Percentiles rank a stretch among this genome's conserved stretches.
Evolutionary conservation across 768 basidiomycete genomes (phyloP).

Genomic region (Cantharellus cinnabarinus): DNA sequence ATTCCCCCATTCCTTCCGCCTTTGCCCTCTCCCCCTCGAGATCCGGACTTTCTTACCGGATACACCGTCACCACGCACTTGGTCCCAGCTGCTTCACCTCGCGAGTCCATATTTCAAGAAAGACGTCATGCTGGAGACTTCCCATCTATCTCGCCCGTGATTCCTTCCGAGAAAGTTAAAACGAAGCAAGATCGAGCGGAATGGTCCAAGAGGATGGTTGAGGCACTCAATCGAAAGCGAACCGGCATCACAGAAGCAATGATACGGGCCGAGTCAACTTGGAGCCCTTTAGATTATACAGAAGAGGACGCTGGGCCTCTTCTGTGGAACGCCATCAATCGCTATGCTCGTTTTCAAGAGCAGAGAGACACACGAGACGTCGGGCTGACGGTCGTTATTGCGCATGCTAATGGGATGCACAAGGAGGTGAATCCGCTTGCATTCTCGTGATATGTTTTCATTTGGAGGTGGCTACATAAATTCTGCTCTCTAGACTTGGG

Average conservation of each 20-base stretch:
- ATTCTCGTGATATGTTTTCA: background rate
- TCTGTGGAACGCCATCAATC: background rate
- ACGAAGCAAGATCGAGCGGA: background rate
- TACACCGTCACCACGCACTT: background rate
- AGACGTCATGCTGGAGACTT: background rate
- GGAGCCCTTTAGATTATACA: background rate
- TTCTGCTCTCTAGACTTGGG: slow-evolving; percentile 41
- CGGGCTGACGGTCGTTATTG: background rate
- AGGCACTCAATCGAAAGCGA: background rate
- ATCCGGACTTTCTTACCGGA: background rate
- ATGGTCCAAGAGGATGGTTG: background rate
- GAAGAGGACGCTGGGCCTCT: background rate
- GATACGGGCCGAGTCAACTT: background rate
- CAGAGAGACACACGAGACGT: background rate
- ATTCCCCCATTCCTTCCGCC: background rate
- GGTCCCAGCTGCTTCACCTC: background rate
- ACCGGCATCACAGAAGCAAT: background rate
- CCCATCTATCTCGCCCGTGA: background rate
- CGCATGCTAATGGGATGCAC: slow-evolving; percentile 70
- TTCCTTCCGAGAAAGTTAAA: background rate
- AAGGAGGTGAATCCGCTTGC: slow-evolving; percentile 42
- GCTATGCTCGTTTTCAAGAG: background rate
- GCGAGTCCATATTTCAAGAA: background rate
- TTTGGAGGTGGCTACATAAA: background rate
- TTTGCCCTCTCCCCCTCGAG: background rate